A percentile compares a stretch with the other conserved stretches of the same genome.
Conservation (phyloP, 768 basidiomycete genomes). For the Tubosaeta sp. region DNA sequence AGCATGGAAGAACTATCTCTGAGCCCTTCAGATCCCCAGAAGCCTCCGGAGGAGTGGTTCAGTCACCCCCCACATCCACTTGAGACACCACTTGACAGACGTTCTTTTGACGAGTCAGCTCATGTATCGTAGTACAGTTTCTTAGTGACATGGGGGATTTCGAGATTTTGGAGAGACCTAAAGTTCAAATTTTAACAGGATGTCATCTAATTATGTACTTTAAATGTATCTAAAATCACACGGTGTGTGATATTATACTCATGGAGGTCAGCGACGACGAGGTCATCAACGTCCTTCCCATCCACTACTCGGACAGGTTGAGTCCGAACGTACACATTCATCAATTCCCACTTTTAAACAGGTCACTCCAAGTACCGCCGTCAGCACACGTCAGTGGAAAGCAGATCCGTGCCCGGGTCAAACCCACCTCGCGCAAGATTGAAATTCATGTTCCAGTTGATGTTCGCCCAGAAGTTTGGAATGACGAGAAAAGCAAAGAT, state of each 20-base stretch:
- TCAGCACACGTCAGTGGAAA: slow-evolving; percentile 71
- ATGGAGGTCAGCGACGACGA: slow-evolving; percentile 46
- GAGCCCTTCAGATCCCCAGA: background rate
- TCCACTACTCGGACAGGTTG: slow-evolving; percentile 63
- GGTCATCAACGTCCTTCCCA: slow-evolving; percentile 62
- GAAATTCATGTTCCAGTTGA: slow-evolving; percentile 85
- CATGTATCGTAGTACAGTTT: slow-evolving; percentile 1
- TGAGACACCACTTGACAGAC: background rate
- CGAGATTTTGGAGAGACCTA: too few species aligned
- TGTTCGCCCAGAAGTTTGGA: slow-evolving; percentile 77
- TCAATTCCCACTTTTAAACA: slow-evolving; percentile 73
- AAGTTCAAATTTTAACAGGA: too few species aligned
- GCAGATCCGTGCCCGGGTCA: slow-evolving; percentile 68
- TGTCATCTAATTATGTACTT: too few species aligned
- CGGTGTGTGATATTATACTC: too few species aligned
- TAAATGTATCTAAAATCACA: too few species aligned
- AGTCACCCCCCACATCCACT: background rate
- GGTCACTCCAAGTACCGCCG: slow-evolving; percentile 73
- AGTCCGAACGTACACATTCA: slow-evolving; percentile 68
- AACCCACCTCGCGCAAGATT: slow-evolving; percentile 54
- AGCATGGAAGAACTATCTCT: slow-evolving; percentile 5
- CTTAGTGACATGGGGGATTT: too few species aligned
- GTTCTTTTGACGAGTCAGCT: slow-evolving; percentile 3
- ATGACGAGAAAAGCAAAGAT: slow-evolving; percentile 60
- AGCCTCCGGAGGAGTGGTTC: slow-evolving; percentile 4